These are phyloP conservation scores for Plasmodium knowlesi DNA, from an alignment of 169 alveolate genomes.

Conservation along the genomic window DNA sequence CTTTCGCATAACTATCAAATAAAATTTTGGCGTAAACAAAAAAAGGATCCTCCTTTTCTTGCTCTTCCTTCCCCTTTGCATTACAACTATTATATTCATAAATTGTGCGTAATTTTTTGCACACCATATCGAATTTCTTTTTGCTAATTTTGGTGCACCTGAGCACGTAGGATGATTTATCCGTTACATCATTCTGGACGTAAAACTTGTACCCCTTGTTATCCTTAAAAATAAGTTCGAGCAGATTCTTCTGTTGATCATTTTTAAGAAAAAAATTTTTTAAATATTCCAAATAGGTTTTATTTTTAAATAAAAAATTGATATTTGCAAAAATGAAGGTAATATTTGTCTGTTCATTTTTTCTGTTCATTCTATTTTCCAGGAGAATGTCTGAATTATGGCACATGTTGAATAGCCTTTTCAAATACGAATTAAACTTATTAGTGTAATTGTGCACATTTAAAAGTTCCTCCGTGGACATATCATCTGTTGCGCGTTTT, in stretches of 20 bases:
- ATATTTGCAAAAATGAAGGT: constrained; percentile 24
- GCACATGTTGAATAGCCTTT: constrained; percentile 10
- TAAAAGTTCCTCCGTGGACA: neutral
- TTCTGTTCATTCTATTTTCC: constrained; percentile 6
- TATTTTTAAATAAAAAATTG: constrained; percentile 27
- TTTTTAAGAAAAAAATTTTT: constrained; percentile 41
- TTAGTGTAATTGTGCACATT: constrained; percentile 26
- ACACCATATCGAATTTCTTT: constrained; percentile 22
- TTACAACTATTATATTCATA: neutral
- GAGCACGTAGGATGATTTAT: constrained; percentile 26
- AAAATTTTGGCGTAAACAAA: neutral
- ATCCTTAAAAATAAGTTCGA: constrained; percentile 35
- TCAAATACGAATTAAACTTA: constrained; percentile 31
- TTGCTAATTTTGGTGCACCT: constrained; percentile 37
- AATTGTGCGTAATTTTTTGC: neutral
- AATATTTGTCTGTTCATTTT: neutral
- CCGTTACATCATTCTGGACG: constrained; percentile 17
- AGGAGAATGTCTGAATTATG: constrained; percentile 6
- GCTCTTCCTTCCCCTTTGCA: constrained; percentile 1
- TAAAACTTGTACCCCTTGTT: constrained; percentile 55
- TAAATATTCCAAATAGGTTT: constrained; percentile 22
- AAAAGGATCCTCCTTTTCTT: neutral
- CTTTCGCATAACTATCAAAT: neutral
- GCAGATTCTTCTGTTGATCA: constrained; percentile 14
- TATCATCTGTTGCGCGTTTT: neutral